Evolutionary conservation across 1,139 yeast species (phyloP), one percentile per base, ranked within the genome.

Genomic region (Candida pseudocylindracea): DNA sequence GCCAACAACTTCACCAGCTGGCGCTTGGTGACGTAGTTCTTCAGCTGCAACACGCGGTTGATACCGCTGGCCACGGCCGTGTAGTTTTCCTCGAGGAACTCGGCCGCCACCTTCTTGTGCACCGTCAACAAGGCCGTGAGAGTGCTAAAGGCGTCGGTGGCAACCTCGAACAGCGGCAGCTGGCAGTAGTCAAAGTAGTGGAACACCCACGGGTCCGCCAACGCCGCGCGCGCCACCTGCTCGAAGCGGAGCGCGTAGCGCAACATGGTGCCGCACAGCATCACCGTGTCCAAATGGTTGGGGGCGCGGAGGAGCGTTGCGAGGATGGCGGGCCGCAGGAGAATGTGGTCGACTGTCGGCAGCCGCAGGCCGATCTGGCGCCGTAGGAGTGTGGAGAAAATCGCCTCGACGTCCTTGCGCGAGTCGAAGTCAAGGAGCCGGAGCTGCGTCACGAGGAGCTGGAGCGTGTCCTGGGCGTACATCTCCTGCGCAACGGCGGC

Each of bases 231-330:
- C 34, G 79, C 67, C 36, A 88, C 60, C 29, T 60, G 63, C 49
- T 83, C 95, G 48, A 73, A 72, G 44, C 78, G 78, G 38, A 81
- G 64, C 44, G 93, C 79, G 48, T 85, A 95, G 35, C 95, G 63
- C 33, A 88, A 55, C 45, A 88, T 80, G 35, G 70, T 66, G 2
- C 95, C 93, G 20, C 78, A 64, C 29, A 73, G 66, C 30, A 81
- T 55, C 15, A 88, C 88, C 26, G 69, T 61, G 35, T 83, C 93
- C 3, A 68, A 63, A 31, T 60, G 48, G 41, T 80, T 92, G 10
- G 75, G 83, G 49, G 8, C 81, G 79, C 37, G 63, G 62, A 85
- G 55, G 39, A 88, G 60, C 30, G 66, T 45, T 27, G 62, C 57
- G 31, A 88, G 50, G 8, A 80, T 67, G 36, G 69, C 70, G 4